phyloP scores from a whole-genome alignment of 148 eudicot genomes.

The Mesembryanthemum crystallinum region DNA sequence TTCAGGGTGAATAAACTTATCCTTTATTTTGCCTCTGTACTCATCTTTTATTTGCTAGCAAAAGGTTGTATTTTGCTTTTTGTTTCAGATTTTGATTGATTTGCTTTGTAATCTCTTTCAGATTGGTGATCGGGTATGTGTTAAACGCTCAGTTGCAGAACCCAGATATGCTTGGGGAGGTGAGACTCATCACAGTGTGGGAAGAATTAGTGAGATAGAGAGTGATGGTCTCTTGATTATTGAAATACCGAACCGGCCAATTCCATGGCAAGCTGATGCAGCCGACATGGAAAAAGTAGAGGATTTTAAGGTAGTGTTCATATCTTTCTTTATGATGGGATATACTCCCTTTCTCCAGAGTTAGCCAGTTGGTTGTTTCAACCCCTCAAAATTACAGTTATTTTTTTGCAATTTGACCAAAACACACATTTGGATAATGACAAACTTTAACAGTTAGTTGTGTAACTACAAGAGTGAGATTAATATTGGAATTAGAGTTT shows the following conservation, averaged over 20 bases:
- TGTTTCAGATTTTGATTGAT: conserved; percentile 13
- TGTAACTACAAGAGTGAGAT: too few relatives aligned
- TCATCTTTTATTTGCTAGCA: not conserved
- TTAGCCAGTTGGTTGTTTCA: too few relatives aligned
- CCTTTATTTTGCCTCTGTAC: not conserved
- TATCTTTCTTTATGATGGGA: conserved; percentile 7
- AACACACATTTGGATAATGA: too few relatives aligned
- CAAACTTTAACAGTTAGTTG: too few relatives aligned
- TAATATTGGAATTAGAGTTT: too few relatives aligned
- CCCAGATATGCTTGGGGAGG: conserved; percentile 99
- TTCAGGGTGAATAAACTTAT: conserved; percentile 53
- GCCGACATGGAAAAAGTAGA: conserved; percentile 99
- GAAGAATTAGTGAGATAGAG: conserved; percentile 91
- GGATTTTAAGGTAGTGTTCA: conserved; percentile 73
- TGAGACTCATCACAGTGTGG: conserved; percentile 97
- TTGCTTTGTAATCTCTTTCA: conserved; percentile 27
- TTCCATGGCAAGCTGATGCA: conserved; percentile 99
- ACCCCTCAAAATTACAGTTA: too few relatives aligned
- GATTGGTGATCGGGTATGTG: conserved; percentile 93
- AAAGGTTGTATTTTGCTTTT: not conserved
- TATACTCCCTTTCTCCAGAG: too few relatives aligned
- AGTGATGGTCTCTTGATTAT: conserved; percentile 88
- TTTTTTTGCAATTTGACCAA: too few relatives aligned
- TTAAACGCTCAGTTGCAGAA: conserved; percentile 91
- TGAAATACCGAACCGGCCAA: conserved; percentile 91